Base-by-base conservation (phyloP, 2,329 filamentous ascomycete genomes). In the Epichloe glyceriae region DNA sequence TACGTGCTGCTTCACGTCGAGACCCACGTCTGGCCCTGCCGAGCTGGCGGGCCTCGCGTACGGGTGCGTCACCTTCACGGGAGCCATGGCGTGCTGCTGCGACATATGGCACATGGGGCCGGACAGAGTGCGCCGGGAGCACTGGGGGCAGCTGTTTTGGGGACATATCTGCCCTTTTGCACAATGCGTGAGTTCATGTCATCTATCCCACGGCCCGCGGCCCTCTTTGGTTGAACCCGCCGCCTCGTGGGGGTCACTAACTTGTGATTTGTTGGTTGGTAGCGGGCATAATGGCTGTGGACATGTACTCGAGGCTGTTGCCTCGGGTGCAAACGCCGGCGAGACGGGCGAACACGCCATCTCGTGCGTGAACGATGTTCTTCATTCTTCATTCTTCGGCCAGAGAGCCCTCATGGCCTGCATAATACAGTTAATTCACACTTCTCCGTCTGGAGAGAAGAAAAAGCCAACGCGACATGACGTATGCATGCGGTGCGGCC, bases 261-360 rank as follows among this genome's bases (percentile, higher is more conserved):
- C n/a, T n/a, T n/a, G n/a, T n/a, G n/a, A 30, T 19, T 22, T 8
- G 17, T 4, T 5, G 7, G 7, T 11, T 10, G 3, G 4, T 12
- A 80, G 78, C 78, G 14, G 55, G 67, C 0, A 12, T 78, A 1
- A 67, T 80, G 62, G 73, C 70, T 10, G 56, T 70, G 20, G 78
- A 81, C 56, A 80, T 81, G 78, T 77, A 72, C 47, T 47, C 60
- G 37, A 69, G 78, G n/a, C 63, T 81, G 1, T 58, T 76, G 8
- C 62, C 57, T 6, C 71, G 77, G 8, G 61, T 74, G 14, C 62
- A 34, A 19, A 10, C 44, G 38, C 11, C 46, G 6, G 34, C 46
- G 22, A 46, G 39, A 30, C n/a, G 17, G 39, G 15, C 12, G 3
- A n/a, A 15, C 10, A 6, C 37, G 19, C 12, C 22, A 19, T 26